Evolutionary conservation across 2,329 filamentous ascomycete genomes (phyloP).

Genomic region (Orbilia blumenaviensis): DNA sequence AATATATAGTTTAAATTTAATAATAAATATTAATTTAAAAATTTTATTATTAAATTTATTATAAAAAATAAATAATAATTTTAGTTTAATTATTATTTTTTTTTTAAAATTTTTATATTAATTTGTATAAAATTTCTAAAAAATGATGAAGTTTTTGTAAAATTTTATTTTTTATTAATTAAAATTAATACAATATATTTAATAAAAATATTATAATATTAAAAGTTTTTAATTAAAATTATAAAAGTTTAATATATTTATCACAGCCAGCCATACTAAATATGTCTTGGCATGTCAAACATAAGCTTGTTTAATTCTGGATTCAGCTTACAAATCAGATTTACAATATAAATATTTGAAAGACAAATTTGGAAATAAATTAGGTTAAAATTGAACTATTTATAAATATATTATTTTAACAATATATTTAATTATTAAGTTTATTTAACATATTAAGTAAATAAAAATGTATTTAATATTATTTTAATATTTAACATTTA

Average conservation of each 20-base stretch:
- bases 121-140: neutral
- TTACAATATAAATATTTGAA: too few relatives aligned
- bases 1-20: too few relatives aligned
- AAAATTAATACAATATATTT: neutral
- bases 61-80: neutral
- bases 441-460: neutral
- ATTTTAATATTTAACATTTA: slow-evolving; percentile 2
- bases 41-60: neutral
- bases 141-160: neutral
- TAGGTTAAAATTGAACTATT: too few relatives aligned
- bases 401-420: neutral
- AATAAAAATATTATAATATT: neutral
- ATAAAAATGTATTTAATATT: neutral
- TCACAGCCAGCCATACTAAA: too few relatives aligned
- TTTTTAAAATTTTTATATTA: neutral
- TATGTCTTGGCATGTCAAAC: too few relatives aligned
- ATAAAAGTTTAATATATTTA: neutral
- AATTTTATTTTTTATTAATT: neutral
- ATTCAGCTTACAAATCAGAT: too few relatives aligned
- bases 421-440: neutral
- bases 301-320: too few relatives aligned
- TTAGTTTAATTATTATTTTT: neutral
- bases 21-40: too few relatives aligned
- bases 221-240: neutral
- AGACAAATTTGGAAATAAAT: too few relatives aligned